Conservation (phyloP, 305 asterid genomes). For the Plantago lanceolata region DNA sequence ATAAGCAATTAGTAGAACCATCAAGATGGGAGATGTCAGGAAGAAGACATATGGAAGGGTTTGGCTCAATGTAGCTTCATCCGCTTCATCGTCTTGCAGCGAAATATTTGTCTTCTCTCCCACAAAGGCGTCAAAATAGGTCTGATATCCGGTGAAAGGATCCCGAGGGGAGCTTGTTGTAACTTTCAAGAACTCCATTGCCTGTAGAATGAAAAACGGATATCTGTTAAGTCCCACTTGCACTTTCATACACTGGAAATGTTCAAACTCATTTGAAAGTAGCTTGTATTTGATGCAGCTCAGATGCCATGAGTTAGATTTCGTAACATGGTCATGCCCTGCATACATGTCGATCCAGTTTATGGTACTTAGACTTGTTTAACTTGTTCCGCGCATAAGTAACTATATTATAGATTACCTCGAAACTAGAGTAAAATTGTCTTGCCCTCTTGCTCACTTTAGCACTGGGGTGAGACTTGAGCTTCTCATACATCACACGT, state of each 20-base stretch:
- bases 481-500: constrained; percentile 79
- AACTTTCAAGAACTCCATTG: constrained; percentile 90
- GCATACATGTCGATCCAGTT: too few relatives aligned
- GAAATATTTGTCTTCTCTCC: constrained; percentile 41
- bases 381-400: too few relatives aligned
- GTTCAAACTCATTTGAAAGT: neutral
- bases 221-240: neutral
- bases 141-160: constrained; percentile 46
- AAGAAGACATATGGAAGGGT: constrained; percentile 59
- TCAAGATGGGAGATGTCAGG: constrained; percentile 55
- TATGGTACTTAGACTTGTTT: too few relatives aligned
- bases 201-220: constrained; percentile 41
- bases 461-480: constrained; percentile 71
- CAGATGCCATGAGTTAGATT: too few relatives aligned
- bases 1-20: constrained; percentile 48
- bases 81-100: constrained; percentile 35
- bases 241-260: neutral
- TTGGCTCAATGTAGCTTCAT: constrained; percentile 46
- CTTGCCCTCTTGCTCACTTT: constrained; percentile 79
- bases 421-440: constrained; percentile 37
- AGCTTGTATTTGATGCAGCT: neutral
- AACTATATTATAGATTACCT: neutral
- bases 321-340: too few relatives aligned
- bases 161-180: constrained; percentile 28
- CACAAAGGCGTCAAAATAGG: constrained; percentile 74